Evolutionary conservation across 116 monocot species (phyloP), one percentile per base, ranked within the genome.

Genomic region (Iris pallida): DNA sequence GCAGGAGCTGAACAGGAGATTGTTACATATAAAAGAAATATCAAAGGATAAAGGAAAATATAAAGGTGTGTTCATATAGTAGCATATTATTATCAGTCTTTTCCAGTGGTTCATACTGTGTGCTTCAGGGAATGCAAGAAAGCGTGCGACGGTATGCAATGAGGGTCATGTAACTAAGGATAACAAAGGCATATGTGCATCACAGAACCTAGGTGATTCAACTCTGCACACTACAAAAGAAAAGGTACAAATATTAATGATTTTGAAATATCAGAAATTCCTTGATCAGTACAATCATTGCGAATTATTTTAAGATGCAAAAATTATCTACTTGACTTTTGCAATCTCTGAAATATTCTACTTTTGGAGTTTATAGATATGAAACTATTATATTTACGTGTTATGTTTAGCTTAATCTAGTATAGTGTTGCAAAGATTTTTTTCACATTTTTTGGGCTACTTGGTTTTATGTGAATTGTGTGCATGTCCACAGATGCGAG

Each of bases 1-100:
- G 8, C 65, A 81, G 81, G 81, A 81, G 62, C 59, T 81, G 53
- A 72, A 81, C 54, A 69, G 59, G 42, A 76, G 63, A 69, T 64
- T 68, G 11, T 73, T 81, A 57, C 76, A 69, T 18, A 52, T 81
- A 73, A 76, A 69, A 64, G 54, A 67, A 68, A 76, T 19, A 48
- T 57, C 71, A 67, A 72, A 76, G 45, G 8, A 45, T 57, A 76
- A 68, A 72, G 64, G 44, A 49, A 81, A 65, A 16, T 53, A 20
- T 53, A 77, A 68, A 76, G 81, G 81, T 73, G 63, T 15, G 0
- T 61, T 59, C 13, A 60, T 59, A 30, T 30, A 30, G 30, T 30
- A 30, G 30, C 30, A 30, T 30, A 30, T 30, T 30, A 30, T 30
- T 30, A 30, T 30, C 30, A 3, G 53, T 73, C 4, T 16, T 17